A percentile compares a stretch with the other conserved stretches of the same genome.
These are phyloP conservation scores for Crucihimalaya himalaica DNA, from an alignment of 345 rosid species.

Conservation along the genomic window DNA sequence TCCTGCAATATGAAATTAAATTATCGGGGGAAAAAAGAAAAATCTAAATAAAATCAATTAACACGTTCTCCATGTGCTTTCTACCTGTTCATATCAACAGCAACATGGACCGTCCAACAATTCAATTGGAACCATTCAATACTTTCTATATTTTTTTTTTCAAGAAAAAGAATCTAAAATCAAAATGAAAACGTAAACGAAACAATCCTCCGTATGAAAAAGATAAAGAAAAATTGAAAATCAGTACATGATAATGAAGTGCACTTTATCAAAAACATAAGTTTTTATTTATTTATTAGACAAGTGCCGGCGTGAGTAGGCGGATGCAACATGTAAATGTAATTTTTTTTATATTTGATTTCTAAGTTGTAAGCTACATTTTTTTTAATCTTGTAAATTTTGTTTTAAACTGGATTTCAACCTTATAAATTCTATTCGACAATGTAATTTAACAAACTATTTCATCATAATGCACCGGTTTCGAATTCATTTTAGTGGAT, in stretches of 20 bases:
- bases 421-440: too few species aligned
- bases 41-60: background rate
- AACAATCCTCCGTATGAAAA: background rate
- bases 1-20: background rate
- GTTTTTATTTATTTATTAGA: background rate
- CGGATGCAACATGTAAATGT: too few species aligned
- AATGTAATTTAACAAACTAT: too few species aligned
- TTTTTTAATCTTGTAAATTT: too few species aligned
- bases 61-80: constrained; percentile 32
- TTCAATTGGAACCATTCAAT: constrained; percentile 28
- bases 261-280: background rate
- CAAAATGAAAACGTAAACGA: background rate
- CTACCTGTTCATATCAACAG: constrained; percentile 27
- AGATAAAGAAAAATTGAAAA: constrained; percentile 2
- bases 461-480: too few species aligned
- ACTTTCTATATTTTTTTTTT: background rate
- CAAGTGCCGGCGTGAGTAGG: too few species aligned
- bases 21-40: background rate
- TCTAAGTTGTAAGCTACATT: too few species aligned
- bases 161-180: background rate
- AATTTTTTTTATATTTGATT: too few species aligned
- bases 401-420: too few species aligned
- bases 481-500: too few species aligned
- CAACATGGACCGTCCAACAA: constrained; percentile 41
- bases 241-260: constrained; percentile 25